phyloP scores from a whole-genome alignment of 768 basidiomycete species.

The Boletus eberwhitei region DNA sequence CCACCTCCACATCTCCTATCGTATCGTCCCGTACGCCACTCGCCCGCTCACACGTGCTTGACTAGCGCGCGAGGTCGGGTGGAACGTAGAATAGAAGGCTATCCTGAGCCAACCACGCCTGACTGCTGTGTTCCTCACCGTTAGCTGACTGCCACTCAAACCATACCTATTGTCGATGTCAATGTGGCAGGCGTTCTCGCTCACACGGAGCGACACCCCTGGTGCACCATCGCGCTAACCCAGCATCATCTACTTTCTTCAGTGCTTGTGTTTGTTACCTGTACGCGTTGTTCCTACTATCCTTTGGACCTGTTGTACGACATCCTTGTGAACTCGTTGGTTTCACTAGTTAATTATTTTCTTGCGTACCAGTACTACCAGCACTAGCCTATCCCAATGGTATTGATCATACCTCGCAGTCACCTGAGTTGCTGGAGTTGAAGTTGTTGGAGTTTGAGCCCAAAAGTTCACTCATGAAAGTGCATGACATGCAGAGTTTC shows the following conservation, averaged over 20 bases:
- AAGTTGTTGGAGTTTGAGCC: not conserved
- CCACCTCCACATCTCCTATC: constrained; percentile 1
- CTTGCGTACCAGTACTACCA: constrained; percentile 15
- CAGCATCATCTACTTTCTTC: not conserved
- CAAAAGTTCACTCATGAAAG: not conserved
- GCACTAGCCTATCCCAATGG: constrained; percentile 6
- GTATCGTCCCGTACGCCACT: constrained; percentile 1
- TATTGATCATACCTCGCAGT: constrained; percentile 1
- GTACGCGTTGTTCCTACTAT: not conserved
- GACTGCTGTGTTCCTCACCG: not conserved
- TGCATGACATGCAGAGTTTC: too few relatives aligned
- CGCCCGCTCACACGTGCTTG: not conserved
- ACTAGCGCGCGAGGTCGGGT: not conserved
- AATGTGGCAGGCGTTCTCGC: not conserved
- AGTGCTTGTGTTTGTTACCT: not conserved
- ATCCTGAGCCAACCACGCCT: not conserved
- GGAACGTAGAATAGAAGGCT: constrained; percentile 14
- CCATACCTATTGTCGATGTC: constrained; percentile 6
- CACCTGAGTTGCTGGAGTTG: not conserved
- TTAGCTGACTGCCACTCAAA: not conserved
- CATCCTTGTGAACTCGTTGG: constrained; percentile 6
- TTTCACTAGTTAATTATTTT: constrained; percentile 18
- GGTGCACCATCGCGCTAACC: not conserved
- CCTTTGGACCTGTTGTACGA: constrained; percentile 17
- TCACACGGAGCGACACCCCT: not conserved